Evolutionary conservation across 805 yeast species (phyloP).

Genomic region (Candida krabiensis): DNA sequence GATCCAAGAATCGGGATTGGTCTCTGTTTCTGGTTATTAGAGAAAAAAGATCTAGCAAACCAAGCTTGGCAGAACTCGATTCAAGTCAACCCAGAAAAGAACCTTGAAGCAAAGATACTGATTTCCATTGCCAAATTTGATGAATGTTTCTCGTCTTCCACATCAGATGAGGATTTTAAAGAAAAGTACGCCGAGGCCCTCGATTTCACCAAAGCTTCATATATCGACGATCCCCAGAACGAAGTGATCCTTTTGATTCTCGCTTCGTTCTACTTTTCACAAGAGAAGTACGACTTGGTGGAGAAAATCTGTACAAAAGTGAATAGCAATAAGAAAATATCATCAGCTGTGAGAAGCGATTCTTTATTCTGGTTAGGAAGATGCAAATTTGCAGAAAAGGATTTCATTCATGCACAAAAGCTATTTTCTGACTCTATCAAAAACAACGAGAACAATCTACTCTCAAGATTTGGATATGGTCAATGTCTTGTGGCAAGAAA

Average conservation of each 20-base stretch:
- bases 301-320: slow-evolving; percentile 56
- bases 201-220: slow-evolving; percentile 42
- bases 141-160: slow-evolving; percentile 53
- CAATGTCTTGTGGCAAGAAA: slow-evolving; percentile 79
- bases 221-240: slow-evolving; percentile 44
- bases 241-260: slow-evolving; percentile 65
- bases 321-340: slow-evolving; percentile 37
- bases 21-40: slow-evolving; percentile 86
- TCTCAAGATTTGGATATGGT: slow-evolving; percentile 81
- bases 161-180: slow-evolving; percentile 62
- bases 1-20: slow-evolving; percentile 97
- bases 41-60: slow-evolving; percentile 73
- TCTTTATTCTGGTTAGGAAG: slow-evolving; percentile 86
- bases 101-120: slow-evolving; percentile 61
- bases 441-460: slow-evolving; percentile 59
- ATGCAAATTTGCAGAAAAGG: slow-evolving; percentile 58
- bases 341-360: slow-evolving; percentile 52
- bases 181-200: slow-evolving; percentile 60
- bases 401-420: slow-evolving; percentile 69
- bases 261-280: slow-evolving; percentile 71
- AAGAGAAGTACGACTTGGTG: slow-evolving; percentile 57
- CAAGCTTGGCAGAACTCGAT: slow-evolving; percentile 81
- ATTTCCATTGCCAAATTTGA: slow-evolving; percentile 70
- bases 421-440: slow-evolving; percentile 71
- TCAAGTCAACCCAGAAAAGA: slow-evolving; percentile 57